Percentiles rank a stretch among this genome's conserved stretches.
Evolutionary conservation across 2,329 filamentous ascomycete species (phyloP).

Genomic region (Colletotrichum melonis): DNA sequence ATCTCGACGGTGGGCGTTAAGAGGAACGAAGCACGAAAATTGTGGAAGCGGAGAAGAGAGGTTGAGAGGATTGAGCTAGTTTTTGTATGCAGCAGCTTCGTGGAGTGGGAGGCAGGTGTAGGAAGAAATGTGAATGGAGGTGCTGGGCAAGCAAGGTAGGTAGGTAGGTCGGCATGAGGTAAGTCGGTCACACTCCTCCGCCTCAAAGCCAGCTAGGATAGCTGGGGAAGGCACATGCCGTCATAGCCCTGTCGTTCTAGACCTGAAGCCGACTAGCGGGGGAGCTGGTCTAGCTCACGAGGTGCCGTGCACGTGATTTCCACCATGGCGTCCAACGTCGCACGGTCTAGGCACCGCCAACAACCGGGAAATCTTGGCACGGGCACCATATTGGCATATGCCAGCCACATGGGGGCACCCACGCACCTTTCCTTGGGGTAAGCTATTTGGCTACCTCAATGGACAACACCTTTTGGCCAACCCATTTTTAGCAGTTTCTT

Average conservation of each 20-base stretch:
- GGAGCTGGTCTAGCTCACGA: not conserved
- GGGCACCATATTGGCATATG: too few relatives aligned
- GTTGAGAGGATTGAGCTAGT: slow-evolving; percentile 11
- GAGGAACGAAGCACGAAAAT: not conserved
- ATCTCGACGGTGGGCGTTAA: not conserved
- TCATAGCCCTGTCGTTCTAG: slow-evolving; percentile 34
- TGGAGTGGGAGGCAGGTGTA: slow-evolving; percentile 10
- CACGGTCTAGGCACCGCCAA: not conserved
- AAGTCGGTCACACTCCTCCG: slow-evolving; percentile 19
- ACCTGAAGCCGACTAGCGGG: slow-evolving; percentile 23
- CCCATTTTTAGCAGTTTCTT: too few relatives aligned
- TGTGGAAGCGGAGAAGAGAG: not conserved
- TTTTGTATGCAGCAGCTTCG: slow-evolving; percentile 12
- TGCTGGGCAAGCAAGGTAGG: not conserved
- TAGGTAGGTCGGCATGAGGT: slow-evolving; percentile 7
- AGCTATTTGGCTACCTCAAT: too few relatives aligned
- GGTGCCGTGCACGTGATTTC: slow-evolving; percentile 14
- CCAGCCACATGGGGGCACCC: too few relatives aligned
- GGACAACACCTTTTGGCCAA: too few relatives aligned
- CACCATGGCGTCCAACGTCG: not conserved
- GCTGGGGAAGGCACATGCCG: slow-evolving; percentile 32
- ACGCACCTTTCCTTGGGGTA: too few relatives aligned
- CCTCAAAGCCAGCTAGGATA: slow-evolving; percentile 32
- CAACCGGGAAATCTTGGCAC: not conserved
- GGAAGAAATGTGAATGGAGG: slow-evolving; percentile 1